Percentiles rank a stretch among this genome's conserved stretches.
phyloP scores from a whole-genome alignment of 164 flowering plant genomes.

The Cinnamomum chago region DNA sequence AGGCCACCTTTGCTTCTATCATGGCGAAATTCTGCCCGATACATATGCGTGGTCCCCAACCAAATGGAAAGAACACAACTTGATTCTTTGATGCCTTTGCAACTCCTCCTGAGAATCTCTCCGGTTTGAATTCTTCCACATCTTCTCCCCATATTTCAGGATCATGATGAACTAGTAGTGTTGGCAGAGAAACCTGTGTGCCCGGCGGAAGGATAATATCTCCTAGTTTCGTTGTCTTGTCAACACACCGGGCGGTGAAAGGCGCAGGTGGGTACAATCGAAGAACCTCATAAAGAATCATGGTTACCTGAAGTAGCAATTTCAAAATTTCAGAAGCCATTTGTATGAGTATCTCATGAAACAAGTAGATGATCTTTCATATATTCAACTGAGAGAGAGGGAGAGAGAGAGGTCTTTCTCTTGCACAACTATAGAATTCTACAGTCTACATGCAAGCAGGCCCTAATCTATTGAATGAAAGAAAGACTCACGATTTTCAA shows the following conservation, averaged over 20 bases:
- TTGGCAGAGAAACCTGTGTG: conserved; percentile 3
- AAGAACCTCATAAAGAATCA: conserved; percentile 22
- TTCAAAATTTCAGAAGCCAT: background rate
- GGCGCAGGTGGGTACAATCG: conserved; percentile 19
- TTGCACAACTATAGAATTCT: no score
- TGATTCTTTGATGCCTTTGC: conserved; percentile 17
- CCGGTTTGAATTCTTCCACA: conserved; percentile 22
- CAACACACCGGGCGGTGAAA: background rate
- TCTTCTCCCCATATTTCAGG: conserved; percentile 19
- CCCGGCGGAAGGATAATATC: conserved; percentile 17
- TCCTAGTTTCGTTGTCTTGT: conserved; percentile 13
- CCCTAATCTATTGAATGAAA: no score
- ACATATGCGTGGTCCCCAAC: no score
- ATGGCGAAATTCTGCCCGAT: no score
- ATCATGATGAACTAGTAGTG: conserved; percentile 12
- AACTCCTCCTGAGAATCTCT: conserved; percentile 19
- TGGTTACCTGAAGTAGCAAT: conserved; percentile 17
- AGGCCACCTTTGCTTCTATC: no score
- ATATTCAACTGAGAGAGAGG: background rate
- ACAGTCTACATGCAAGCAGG: no score
- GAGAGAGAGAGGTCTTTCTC: no score
- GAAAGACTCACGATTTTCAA: no score
- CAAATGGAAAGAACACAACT: no score
- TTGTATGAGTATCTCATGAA: background rate
- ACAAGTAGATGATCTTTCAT: background rate